Evolutionary conservation across 179 eudicot genomes (phyloP), one percentile per base, ranked within the genome.

Genomic region (Spergularia azorica): DNA sequence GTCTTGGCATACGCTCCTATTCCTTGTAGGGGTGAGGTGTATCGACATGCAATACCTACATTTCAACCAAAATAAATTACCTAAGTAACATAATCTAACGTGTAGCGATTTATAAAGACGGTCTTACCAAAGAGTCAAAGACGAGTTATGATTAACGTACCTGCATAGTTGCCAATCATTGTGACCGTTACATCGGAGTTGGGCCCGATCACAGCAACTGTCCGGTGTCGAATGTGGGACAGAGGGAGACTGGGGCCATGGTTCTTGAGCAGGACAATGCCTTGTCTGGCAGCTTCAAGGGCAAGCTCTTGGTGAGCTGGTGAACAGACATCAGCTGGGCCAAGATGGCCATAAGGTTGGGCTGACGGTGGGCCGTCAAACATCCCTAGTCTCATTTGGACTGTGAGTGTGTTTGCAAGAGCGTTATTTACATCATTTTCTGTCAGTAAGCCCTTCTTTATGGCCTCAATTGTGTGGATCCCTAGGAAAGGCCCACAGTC

Each of bases 91-190:
- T 48, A 0, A 20, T 1, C 48, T 21, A 51, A 67, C 21, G 12
- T 41, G 14, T 18, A 1, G 13, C 4, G 6, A 66, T 38, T 61
- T 9, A 10, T 6, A n/a, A 26, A 36, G 4, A 41, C 20, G 11
- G 20, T 39, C 70, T 51, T 39, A 41, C 52, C n/a, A n/a, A n/a
- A n/a, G n/a, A n/a, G n/a, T n/a, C 4, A 13, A 48, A 69, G 10
- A 32, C 6, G 14, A 5, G 11, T 4, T 52, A 1, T 32, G 26
- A 15, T 58, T 2, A 17, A 0, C 18, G 14, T 75, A 79, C 94
- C 94, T 6, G 94, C 94, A 41, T 90, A 90, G 76, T 90, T 90
- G 14, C 94, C 94, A 21, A 89, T 80, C 94, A 90, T 90, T 1
- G 92, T 81, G 2, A 78, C 75, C 0, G 94, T 90, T 9, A 71